A percentile compares a stretch with the other conserved stretches of the same genome.
Conservation (phyloP, 2,329 filamentous ascomycete species). For the Microcyclospora tardicrescens region DNA sequence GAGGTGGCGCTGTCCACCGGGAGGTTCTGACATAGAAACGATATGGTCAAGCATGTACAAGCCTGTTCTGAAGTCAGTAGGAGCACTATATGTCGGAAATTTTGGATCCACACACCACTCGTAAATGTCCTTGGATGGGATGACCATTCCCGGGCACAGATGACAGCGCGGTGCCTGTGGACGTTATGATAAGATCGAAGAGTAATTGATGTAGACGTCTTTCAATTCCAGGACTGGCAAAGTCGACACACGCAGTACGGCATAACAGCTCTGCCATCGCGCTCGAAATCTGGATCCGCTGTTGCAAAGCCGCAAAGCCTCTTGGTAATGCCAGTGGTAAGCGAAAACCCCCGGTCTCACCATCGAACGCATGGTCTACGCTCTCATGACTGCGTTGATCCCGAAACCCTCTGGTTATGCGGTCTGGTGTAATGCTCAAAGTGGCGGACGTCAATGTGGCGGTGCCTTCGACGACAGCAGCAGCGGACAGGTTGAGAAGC, state of each 20-base stretch:
- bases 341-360: slow-evolving; percentile 4
- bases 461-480: background rate
- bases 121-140: slow-evolving; percentile 19
- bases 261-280: slow-evolving; percentile 17
- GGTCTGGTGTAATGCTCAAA: slow-evolving; percentile 1
- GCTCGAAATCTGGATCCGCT: slow-evolving; percentile 15
- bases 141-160: slow-evolving; percentile 10
- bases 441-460: background rate
- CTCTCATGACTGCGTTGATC: slow-evolving; percentile 3
- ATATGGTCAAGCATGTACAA: slow-evolving; percentile 21
- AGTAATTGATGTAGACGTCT: slow-evolving; percentile 18
- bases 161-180: slow-evolving; percentile 8
- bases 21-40: slow-evolving; percentile 1
- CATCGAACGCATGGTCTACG: background rate
- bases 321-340: slow-evolving; percentile 21
- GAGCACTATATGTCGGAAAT: too few relatives aligned
- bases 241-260: slow-evolving; percentile 23
- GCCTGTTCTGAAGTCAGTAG: slow-evolving; percentile 3
- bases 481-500: background rate
- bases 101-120: slow-evolving; percentile 5
- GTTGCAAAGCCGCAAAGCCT: slow-evolving; percentile 19
- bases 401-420: slow-evolving; percentile 1
- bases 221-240: slow-evolving; percentile 19
- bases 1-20: too few relatives aligned
- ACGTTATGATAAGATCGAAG: slow-evolving; percentile 19